Evolutionary conservation across 345 rosid genomes (phyloP).

Genomic region (Brassica napus): DNA sequence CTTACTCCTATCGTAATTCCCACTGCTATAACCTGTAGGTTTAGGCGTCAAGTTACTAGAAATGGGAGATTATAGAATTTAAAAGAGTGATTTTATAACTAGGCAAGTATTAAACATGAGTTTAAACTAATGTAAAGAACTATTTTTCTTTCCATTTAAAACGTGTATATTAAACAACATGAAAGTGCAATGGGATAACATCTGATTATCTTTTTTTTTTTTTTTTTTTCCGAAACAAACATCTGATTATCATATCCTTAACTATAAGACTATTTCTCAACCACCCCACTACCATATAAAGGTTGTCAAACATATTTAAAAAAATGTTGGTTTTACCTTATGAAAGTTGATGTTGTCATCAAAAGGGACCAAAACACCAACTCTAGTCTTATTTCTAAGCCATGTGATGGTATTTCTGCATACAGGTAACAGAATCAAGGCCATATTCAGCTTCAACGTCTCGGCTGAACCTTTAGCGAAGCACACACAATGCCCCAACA

Average conservation of each 20-base stretch:
- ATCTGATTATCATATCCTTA: background rate
- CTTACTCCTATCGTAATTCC: slow-evolving; percentile 62
- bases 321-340: slow-evolving; percentile 35
- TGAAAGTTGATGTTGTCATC: background rate
- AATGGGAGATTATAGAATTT: background rate
- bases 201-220: too few relatives aligned
- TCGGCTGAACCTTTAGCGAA: slow-evolving; percentile 55
- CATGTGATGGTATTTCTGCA: slow-evolving; percentile 1
- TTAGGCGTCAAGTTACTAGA: background rate
- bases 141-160: background rate
- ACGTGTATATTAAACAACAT: slow-evolving; percentile 1
- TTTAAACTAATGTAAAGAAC: background rate
- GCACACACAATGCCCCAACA: slow-evolving; percentile 65
- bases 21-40: slow-evolving; percentile 59
- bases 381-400: background rate
- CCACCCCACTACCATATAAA: background rate
- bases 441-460: background rate
- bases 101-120: background rate
- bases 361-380: background rate
- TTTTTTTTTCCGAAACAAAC: too few relatives aligned
- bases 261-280: background rate
- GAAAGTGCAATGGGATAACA: background rate
- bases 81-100: background rate
- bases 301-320: background rate
- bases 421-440: background rate